Conservation (phyloP, 2,329 filamentous ascomycete genomes). For the Septoria petroselini region DNA sequence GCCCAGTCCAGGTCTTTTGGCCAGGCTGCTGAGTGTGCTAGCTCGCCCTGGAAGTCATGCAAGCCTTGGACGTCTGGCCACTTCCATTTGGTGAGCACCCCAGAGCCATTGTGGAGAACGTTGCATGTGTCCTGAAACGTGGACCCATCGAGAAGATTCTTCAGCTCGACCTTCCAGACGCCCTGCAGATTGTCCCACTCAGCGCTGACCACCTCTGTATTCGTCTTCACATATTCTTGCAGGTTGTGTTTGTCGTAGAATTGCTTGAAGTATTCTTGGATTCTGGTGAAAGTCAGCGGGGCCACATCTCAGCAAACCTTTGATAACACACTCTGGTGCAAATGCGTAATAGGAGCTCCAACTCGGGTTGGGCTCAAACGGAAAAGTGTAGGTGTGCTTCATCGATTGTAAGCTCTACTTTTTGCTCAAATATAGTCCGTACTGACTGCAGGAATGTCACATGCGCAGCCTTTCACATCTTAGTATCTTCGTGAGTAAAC, state of each 20-base stretch:
- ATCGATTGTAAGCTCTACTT: not conserved
- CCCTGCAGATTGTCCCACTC: constrained; percentile 25
- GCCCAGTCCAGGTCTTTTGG: constrained; percentile 41
- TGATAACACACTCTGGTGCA: constrained; percentile 35
- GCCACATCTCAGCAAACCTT: too few relatives aligned
- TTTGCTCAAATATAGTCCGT: not conserved
- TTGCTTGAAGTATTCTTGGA: constrained; percentile 42
- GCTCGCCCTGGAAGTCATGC: constrained; percentile 50
- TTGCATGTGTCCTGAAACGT: constrained; percentile 49
- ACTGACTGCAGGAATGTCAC: constrained; percentile 37
- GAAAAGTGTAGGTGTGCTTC: constrained; percentile 37
- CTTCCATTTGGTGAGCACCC: constrained; percentile 52
- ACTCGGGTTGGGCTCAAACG: constrained; percentile 21
- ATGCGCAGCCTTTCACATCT: constrained; percentile 26
- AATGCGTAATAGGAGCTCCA: constrained; percentile 38
- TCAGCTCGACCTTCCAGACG: constrained; percentile 35
- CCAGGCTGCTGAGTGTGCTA: constrained; percentile 59
- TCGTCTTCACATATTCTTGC: constrained; percentile 38
- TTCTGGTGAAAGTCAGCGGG: constrained; percentile 19
- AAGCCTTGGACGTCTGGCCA: constrained; percentile 55
- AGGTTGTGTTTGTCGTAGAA: constrained; percentile 42
- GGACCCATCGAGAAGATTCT: constrained; percentile 41
- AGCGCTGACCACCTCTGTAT: constrained; percentile 22
- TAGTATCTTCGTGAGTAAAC: not conserved
- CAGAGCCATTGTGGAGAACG: constrained; percentile 49